Evolutionary conservation across 805 yeast genomes (phyloP).

Genomic region (Ascoidea asiatica): DNA sequence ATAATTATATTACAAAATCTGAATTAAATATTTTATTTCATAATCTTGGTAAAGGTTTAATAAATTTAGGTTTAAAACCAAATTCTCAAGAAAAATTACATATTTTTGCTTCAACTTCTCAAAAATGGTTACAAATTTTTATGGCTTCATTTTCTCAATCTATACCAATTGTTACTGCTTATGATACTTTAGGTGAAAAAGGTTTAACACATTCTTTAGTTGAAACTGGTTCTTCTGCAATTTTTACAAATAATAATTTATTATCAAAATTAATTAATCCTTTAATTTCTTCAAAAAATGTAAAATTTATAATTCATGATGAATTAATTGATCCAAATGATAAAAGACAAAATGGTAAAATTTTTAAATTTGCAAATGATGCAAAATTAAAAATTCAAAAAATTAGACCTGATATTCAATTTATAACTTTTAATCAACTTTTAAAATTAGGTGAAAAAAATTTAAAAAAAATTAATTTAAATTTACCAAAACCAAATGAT

Average conservation of each 20-base stretch:
- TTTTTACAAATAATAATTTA: conserved; percentile 75
- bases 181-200: conserved; percentile 84
- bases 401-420: conserved; percentile 64
- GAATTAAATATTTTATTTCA: conserved; percentile 38
- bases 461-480: conserved; percentile 23
- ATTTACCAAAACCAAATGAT: conserved; percentile 43
- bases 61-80: conserved; percentile 58
- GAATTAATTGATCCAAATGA: conserved; percentile 50
- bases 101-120: conserved; percentile 79
- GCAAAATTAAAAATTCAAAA: conserved; percentile 48
- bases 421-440: conserved; percentile 54
- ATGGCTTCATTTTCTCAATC: conserved; percentile 66
- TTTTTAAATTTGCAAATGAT: conserved; percentile 40
- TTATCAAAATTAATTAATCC: conserved; percentile 60
- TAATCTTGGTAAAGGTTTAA: conserved; percentile 62
- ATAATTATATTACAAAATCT: conserved; percentile 48
- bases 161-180: conserved; percentile 88
- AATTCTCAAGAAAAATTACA: conserved; percentile 51
- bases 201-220: conserved; percentile 78
- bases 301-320: conserved; percentile 60
- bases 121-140: conserved; percentile 81
- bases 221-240: conserved; percentile 66
- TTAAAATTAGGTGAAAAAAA: conserved; percentile 45
- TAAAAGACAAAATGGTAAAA: conserved; percentile 46
- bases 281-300: conserved; percentile 41